Evolutionary conservation across 2,329 filamentous ascomycete genomes (phyloP), one percentile per base, ranked within the genome.

Genomic region (Nakataea oryzae): DNA sequence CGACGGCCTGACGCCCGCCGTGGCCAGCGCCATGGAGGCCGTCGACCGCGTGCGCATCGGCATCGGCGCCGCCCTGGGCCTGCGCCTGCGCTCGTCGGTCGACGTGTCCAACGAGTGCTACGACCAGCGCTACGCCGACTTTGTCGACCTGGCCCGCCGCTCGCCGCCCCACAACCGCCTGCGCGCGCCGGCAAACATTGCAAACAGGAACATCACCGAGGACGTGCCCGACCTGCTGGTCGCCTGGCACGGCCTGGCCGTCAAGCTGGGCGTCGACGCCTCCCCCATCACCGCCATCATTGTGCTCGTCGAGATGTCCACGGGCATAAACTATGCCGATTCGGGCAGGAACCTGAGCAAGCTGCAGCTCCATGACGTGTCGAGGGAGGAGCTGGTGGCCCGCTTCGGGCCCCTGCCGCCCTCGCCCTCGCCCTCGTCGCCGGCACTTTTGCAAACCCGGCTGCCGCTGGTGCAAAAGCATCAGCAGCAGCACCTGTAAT

Each of bases 31-130:
- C 12, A 68, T 69, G 64, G 32, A 62, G 2, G 66, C 65, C 1
- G 63, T 69, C 14, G 69, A 70, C 59, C 47, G 41, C 11, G 67
- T 67, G 47, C 68, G 69, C 11, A 61, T 69, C 1, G 29, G 63
- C 12, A 65, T 69, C 26, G 69, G 66, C 17, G 66, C 63, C 11
- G 66, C 66, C 0, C 64, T 69, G 21, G 69, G 69, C 13, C 62
- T 70, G 5, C 57, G 61, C 11, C 59, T 69, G 24, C 63, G 64
- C n/a, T 66, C 63, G 29, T 62, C 65, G 2, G 54, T 69, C 17
- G 62, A 68, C 26, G 63, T 67, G 13, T 69, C 67, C 28, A 70
- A 70, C 60, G 65, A 67, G 60, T 69, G 68, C 60, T 70, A 70
- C 62, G 62, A 62, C 14, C 68, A 69, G 41, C 59, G 41, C 12